Base-by-base conservation (phyloP, 352 stramenopile species). In the Saprolegnia parasitica region DNA sequence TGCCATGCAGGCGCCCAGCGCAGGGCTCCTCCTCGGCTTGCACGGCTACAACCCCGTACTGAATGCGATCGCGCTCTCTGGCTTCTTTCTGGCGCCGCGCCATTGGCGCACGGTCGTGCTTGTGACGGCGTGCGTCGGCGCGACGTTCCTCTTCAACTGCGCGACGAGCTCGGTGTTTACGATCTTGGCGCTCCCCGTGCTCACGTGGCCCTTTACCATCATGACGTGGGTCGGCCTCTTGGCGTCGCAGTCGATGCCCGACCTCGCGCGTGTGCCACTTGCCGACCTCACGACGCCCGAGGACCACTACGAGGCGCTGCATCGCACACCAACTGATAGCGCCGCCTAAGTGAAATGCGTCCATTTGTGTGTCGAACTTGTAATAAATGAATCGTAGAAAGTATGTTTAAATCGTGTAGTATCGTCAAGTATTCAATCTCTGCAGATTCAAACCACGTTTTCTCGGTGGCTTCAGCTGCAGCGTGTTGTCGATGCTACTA, bases 181-280 rank as follows among this genome's bases (percentile, higher is more conserved):
- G 18, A 10, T 55, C 9, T 20, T 72, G 5, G 67, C 62, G 5
- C 29, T 72, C 9, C 67, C 67, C 0, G 67, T 55, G 29, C 49
- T 72, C 15, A 71, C 67, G 39, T 72, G 67, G 67, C 67, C 67
- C 20, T 72, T 72, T 24, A 72, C 67, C 11, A 10, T 72, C 58
- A 60, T 72, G 50, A 72, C 67, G 32, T 72, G 67, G 67, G 13
- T 65, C 18, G 5, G 64, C 26, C 57, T 72, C 11, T 13, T 71
- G 24, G 62, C 62, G 20, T 20, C 42, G 24, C 21, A 50, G 39
- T 42, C 47, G 16, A 55, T 72, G 40, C 39, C 62, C 4, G 60
- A 56, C 65, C 8, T 71, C 21, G 5, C 35, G 5, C 23, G 32
- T 6, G 5, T 72, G 11, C 11, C 60, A 9, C 21, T 72, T 1